phyloP scores from a whole-genome alignment of 2,329 filamentous ascomycete genomes.

The Nothophaeocryptopus gaeumannii region DNA sequence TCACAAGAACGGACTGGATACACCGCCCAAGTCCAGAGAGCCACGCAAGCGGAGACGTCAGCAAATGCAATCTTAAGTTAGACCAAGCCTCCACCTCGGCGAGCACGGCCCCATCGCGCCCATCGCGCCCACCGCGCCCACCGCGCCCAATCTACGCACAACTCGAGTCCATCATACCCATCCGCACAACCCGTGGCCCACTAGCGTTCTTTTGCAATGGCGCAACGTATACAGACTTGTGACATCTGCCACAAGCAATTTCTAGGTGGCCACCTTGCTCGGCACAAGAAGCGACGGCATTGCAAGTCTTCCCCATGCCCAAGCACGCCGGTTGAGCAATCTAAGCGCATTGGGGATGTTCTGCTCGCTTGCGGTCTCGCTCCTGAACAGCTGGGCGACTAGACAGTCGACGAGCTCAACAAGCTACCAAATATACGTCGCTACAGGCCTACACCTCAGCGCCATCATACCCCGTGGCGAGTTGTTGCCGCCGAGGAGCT shows the following conservation, averaged over 20 bases:
- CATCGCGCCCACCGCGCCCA: too few species aligned
- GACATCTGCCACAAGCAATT: constrained; percentile 1
- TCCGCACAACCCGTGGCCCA: too few species aligned
- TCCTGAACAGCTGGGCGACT: constrained; percentile 7
- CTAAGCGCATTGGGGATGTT: constrained; percentile 5
- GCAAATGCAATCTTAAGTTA: too few species aligned
- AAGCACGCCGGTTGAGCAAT: background rate
- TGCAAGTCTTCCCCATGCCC: background rate
- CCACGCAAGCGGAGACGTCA: too few species aligned
- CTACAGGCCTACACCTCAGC: constrained; percentile 2
- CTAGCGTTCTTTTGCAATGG: background rate
- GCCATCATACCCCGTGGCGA: constrained; percentile 8
- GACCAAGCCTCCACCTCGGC: too few species aligned
- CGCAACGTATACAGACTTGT: background rate
- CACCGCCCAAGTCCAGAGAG: too few species aligned
- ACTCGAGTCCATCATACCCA: too few species aligned
- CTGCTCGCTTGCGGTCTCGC: constrained; percentile 7
- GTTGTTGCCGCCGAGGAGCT: background rate
- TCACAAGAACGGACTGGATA: too few species aligned
- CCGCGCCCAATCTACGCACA: too few species aligned
- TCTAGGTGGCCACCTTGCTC: constrained; percentile 3
- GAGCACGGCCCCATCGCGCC: too few species aligned
- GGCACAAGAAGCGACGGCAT: constrained; percentile 5
- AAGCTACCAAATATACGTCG: constrained; percentile 11
- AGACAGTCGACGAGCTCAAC: constrained; percentile 5